Base-by-base conservation (phyloP, 352 stramenopile species). In the Globisporangium lucens region DNA sequence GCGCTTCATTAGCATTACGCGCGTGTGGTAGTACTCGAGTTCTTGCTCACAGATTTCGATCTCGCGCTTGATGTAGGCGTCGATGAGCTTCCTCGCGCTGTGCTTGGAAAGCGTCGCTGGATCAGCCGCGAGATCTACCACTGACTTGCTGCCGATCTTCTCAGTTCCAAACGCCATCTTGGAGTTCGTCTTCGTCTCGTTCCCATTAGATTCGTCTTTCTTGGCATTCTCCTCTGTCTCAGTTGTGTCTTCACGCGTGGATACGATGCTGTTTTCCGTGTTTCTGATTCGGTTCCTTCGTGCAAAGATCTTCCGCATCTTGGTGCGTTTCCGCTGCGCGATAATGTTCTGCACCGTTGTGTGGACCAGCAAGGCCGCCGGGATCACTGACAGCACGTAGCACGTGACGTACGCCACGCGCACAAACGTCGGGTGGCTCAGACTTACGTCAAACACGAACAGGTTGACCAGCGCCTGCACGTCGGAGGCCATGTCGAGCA, bases 401-500 rank as follows among this genome's bases (percentile, higher is more conserved):
- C 66, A 52, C 49, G 65, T 71, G 46, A 68, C 61, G 69, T 74
- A 74, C 6, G 56, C 52, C 30, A 60, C 64, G 17, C 65, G 52
- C 33, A 68, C 60, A 49, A 71, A 74, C 49, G 58, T 55, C 15
- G 49, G 20, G 38, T 74, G 59, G 10, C 27, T 63, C 33, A 74
- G 53, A 9, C 53, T 71, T 8, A 63, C 52, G 20, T 71, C 69
- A 55, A 63, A 74, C 12, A 71, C 3, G 60, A 74, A 74, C 33
- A 74, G n/a, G 27, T 74, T 66, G 41, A 71, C 53, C 5, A 74
- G 65, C 46, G 69, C 30, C 33, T 68, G 64, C 5, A 71, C 55
- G 41, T 71, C 65, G 0, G 69, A 71, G 15, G 66, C 52, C 15
- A 74, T 56, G 47, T 74, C 69, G n/a, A 74, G 55, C 46, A 74